These are phyloP conservation scores for Zygoascus biomembranicola DNA, from an alignment of 805 yeast genomes.

Conservation along the genomic window DNA sequence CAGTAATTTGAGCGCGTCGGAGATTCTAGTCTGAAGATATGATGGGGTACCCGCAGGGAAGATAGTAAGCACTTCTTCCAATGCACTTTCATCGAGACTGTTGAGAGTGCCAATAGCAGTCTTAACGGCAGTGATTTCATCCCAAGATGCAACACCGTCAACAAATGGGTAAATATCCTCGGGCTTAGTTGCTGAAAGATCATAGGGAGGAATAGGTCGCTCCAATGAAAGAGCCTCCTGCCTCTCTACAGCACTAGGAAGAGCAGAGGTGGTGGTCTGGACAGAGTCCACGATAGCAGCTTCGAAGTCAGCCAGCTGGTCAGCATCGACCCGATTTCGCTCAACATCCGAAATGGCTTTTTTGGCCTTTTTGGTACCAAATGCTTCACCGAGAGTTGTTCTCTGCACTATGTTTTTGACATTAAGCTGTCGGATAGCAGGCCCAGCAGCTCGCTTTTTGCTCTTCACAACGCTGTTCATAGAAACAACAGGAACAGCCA, in stretches of 20 bases:
- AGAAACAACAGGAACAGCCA: constrained; percentile 53
- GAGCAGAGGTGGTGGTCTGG: constrained; percentile 53
- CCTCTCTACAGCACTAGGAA: constrained; percentile 67
- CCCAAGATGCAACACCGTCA: constrained; percentile 56
- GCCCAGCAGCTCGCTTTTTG: constrained; percentile 50
- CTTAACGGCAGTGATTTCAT: constrained; percentile 36
- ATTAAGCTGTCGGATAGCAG: constrained; percentile 50
- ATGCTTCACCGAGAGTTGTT: constrained; percentile 85
- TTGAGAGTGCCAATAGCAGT: background rate
- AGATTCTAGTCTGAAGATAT: constrained; percentile 33
- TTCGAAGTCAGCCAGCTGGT: constrained; percentile 63
- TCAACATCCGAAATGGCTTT: constrained; percentile 75
- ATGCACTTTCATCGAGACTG: constrained; percentile 37
- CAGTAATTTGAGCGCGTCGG: constrained; percentile 4
- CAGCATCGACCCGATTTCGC: constrained; percentile 81
- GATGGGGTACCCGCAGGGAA: constrained; percentile 57
- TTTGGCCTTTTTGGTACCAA: constrained; percentile 95
- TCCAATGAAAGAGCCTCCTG: constrained; percentile 48
- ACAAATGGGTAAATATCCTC: constrained; percentile 72
- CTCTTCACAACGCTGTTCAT: constrained; percentile 57
- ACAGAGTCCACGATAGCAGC: constrained; percentile 77
- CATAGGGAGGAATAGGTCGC: constrained; percentile 76
- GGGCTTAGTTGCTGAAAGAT: constrained; percentile 71
- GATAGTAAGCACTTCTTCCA: constrained; percentile 42
- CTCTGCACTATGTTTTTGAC: constrained; percentile 52